A percentile compares a stretch with the other conserved stretches of the same genome.
Conservation (phyloP, 805 yeast genomes). For the Metschnikowia rubicola region DNA sequence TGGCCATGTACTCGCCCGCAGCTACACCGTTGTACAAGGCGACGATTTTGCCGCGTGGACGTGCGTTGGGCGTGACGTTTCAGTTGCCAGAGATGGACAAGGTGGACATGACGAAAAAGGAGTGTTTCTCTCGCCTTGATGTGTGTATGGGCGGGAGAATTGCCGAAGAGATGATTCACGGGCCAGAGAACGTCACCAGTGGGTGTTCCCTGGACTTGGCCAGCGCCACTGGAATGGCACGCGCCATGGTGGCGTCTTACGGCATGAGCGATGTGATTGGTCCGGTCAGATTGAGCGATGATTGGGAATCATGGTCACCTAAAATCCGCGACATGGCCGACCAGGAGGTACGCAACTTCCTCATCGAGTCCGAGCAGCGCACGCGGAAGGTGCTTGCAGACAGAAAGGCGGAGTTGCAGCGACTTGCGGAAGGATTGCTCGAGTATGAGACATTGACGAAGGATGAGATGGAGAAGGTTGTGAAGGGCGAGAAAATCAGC, state of each 20-base stretch:
- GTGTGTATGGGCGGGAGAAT: slow-evolving; percentile 99
- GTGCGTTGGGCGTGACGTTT: slow-evolving; percentile 95
- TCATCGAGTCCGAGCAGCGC: slow-evolving; percentile 75
- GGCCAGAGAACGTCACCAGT: slow-evolving; percentile 87
- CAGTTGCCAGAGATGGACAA: slow-evolving; percentile 98
- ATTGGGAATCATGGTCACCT: slow-evolving; percentile 95
- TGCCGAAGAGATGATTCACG: slow-evolving; percentile 92
- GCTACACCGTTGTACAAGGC: slow-evolving; percentile 97
- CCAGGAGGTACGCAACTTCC: slow-evolving; percentile 76
- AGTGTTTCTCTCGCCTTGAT: slow-evolving; percentile 87
- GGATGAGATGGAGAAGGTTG: slow-evolving; percentile 84
- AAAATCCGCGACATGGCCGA: slow-evolving; percentile 87
- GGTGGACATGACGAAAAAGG: slow-evolving; percentile 85
- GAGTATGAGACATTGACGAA: slow-evolving; percentile 93
- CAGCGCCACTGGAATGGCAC: slow-evolving; percentile 86
- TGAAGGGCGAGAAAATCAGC: slow-evolving; percentile 70
- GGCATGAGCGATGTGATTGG: slow-evolving; percentile 96
- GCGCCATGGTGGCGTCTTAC: slow-evolving; percentile 94
- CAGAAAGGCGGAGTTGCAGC: slow-evolving; percentile 65
- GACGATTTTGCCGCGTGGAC: slow-evolving; percentile 92
- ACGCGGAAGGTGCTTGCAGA: slow-evolving; percentile 65
- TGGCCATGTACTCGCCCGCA: slow-evolving; percentile 91
- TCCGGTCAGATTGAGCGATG: slow-evolving; percentile 83
- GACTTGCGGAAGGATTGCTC: slow-evolving; percentile 88
- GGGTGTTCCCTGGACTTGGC: slow-evolving; percentile 93